Conservation (phyloP, 345 rosid genomes). For the Punica granatum region DNA sequence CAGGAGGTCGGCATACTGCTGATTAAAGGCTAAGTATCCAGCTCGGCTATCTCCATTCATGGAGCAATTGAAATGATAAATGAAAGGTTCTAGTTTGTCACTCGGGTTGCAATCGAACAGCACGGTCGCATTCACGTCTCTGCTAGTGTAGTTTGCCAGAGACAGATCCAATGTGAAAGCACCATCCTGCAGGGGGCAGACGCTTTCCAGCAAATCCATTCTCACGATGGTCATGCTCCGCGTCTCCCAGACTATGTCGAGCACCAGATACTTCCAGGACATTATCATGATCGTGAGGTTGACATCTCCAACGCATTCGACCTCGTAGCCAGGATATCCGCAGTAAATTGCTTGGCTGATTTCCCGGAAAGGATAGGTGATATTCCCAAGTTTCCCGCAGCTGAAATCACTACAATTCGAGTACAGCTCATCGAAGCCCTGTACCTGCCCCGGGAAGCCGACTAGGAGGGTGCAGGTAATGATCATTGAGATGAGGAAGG, state of each 20-base stretch:
- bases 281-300: neutral
- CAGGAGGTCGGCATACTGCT: neutral
- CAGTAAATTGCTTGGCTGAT: conserved; percentile 6
- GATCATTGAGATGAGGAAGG: too few species aligned
- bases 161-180: neutral
- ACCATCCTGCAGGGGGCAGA: neutral
- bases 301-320: conserved; percentile 9
- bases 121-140: neutral
- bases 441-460: too few species aligned
- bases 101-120: neutral
- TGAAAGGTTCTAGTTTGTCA: too few species aligned
- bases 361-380: conserved; percentile 19
- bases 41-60: neutral
- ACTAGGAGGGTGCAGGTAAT: too few species aligned
- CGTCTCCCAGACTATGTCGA: neutral
- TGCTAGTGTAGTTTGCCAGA: neutral
- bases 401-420: too few species aligned
- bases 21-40: neutral
- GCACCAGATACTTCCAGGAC: conserved; percentile 6
- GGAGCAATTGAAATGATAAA: neutral
- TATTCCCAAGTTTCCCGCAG: neutral
- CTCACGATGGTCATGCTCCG: conserved; percentile 9
- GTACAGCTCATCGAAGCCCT: neutral
- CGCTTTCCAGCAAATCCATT: neutral
- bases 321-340: conserved; percentile 11